Evolutionary conservation across 345 rosid genomes (phyloP).

Genomic region (Hevea brasiliensis): DNA sequence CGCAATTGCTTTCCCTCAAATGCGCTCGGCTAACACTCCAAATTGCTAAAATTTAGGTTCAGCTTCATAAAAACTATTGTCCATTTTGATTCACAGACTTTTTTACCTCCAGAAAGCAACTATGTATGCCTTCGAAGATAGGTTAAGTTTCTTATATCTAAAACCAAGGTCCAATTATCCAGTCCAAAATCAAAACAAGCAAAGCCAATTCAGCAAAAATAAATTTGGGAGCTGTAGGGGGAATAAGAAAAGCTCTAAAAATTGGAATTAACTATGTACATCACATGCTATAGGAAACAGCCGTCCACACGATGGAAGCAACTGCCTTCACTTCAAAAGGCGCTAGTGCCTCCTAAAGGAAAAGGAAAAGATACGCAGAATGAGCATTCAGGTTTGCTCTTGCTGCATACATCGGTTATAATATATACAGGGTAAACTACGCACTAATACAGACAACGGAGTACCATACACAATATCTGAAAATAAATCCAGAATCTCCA

Average conservation of each 20-base stretch:
- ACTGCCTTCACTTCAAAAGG: neutral
- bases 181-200: neutral
- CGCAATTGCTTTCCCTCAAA: too few relatives aligned
- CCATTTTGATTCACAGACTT: too few relatives aligned
- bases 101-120: too few relatives aligned
- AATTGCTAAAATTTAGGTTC: too few relatives aligned
- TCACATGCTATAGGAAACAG: neutral
- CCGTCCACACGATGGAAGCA: neutral
- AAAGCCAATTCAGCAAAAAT: neutral
- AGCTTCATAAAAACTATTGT: too few relatives aligned
- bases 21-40: too few relatives aligned
- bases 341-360: neutral
- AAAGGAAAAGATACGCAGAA: neutral
- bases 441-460: neutral
- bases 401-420: neutral
- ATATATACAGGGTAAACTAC: conserved; percentile 21
- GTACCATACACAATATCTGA: conserved; percentile 2
- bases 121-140: too few relatives aligned
- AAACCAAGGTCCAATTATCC: neutral
- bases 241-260: neutral
- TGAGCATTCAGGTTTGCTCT: conserved; percentile 12
- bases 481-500: neutral
- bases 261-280: neutral
- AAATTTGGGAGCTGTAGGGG: neutral
- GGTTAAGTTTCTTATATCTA: too few relatives aligned